These are phyloP conservation scores for Dictyostelium intermedium DNA, from an alignment of 78 protist genomes.

Conservation along the genomic window DNA sequence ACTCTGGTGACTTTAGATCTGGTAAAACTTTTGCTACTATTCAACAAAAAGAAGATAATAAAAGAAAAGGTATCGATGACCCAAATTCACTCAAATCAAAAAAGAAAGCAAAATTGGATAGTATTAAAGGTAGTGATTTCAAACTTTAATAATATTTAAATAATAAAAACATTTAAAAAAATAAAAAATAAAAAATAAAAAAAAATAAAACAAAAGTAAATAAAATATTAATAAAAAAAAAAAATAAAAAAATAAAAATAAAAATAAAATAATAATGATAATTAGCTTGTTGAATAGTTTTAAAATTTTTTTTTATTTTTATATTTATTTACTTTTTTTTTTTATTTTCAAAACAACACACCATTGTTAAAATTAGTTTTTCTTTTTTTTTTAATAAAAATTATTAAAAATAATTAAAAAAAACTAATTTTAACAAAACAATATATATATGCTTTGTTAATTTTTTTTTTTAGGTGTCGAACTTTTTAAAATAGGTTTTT, in stretches of 20 bases:
- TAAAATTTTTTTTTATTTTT: no score
- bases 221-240: not conserved
- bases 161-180: not conserved
- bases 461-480: not conserved
- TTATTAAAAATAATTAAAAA: no score
- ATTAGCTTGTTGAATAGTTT: no score
- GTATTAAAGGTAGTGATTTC: not conserved
- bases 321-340: no score
- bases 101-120: conserved; percentile 29
- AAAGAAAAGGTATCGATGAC: conserved; percentile 27
- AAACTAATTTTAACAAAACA: no score
- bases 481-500: not conserved
- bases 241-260: not conserved
- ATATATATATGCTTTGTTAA: no score
- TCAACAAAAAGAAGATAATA: conserved; percentile 59
- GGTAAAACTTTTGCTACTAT: conserved; percentile 21
- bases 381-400: no score
- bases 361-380: not conserved
- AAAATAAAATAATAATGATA: not conserved
- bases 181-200: not conserved
- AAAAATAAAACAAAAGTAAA: not conserved
- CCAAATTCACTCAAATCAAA: not conserved
- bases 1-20: conserved; percentile 4
- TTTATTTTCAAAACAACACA: no score
- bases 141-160: conserved; percentile 6